Conservation (phyloP, 768 basidiomycete genomes). For the Butyriboletus loyo region DNA sequence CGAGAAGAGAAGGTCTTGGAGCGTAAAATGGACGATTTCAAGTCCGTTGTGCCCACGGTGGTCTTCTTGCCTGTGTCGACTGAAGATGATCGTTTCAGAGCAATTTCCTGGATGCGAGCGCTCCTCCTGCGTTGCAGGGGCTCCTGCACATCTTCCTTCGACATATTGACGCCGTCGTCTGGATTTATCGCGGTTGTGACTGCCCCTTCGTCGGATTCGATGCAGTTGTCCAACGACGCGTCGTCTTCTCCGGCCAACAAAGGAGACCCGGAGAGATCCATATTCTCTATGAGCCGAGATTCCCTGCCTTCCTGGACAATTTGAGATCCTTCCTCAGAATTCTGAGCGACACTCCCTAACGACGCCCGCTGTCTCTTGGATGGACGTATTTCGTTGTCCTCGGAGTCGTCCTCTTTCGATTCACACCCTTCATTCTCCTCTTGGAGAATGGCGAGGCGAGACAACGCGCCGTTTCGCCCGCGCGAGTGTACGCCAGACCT, state of each 20-base stretch:
- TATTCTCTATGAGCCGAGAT: slow-evolving; percentile 26
- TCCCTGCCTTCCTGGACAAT: background rate
- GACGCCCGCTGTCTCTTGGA: slow-evolving; percentile 22
- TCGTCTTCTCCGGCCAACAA: slow-evolving; percentile 14
- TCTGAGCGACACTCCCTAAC: background rate
- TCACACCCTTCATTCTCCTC: slow-evolving; percentile 28
- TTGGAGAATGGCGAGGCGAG: slow-evolving; percentile 22
- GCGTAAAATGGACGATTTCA: slow-evolving; percentile 12
- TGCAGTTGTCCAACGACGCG: background rate
- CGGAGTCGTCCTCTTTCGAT: slow-evolving; percentile 3
- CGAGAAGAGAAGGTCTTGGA: slow-evolving; percentile 8
- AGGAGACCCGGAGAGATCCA: slow-evolving; percentile 26
- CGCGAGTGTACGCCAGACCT: slow-evolving; percentile 5
- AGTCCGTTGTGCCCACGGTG: background rate
- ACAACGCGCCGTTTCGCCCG: slow-evolving; percentile 2
- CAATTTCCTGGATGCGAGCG: slow-evolving; percentile 19
- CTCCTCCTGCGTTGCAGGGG: slow-evolving; percentile 20
- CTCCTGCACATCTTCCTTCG: background rate
- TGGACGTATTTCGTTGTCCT: slow-evolving; percentile 13
- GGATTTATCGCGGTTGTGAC: background rate
- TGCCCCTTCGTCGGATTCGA: background rate
- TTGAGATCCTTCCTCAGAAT: background rate
- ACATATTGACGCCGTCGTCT: background rate
- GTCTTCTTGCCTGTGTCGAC: background rate
- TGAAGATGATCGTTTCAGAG: slow-evolving; percentile 12